Percentiles rank a stretch among this genome's conserved stretches.
Conservation (phyloP, 106 monocot species). For the Posidonia australis region DNA sequence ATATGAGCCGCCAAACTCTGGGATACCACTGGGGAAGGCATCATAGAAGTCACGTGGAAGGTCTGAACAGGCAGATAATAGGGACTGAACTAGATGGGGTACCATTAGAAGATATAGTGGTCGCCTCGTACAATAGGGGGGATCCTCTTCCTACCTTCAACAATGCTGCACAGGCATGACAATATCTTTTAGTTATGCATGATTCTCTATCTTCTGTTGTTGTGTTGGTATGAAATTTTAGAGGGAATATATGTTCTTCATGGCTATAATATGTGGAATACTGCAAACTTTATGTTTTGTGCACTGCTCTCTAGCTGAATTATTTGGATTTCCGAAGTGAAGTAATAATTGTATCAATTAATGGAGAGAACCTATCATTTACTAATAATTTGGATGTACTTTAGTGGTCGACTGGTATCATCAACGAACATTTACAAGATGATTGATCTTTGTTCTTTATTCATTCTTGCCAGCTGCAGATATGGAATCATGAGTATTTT, state of each 20-base stretch:
- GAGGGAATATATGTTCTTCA: too few relatives aligned
- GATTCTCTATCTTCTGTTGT: background rate
- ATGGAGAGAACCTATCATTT: too few relatives aligned
- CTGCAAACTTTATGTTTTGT: too few relatives aligned
- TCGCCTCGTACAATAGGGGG: conserved; percentile 65
- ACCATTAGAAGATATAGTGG: conserved; percentile 42
- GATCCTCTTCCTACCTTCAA: conserved; percentile 52
- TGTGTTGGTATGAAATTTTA: background rate
- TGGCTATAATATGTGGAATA: too few relatives aligned
- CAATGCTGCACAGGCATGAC: conserved; percentile 66
- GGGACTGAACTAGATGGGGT: conserved; percentile 51
- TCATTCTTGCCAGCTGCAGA: conserved; percentile 22
- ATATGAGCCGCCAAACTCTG: conserved; percentile 70
- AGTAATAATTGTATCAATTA: too few relatives aligned
- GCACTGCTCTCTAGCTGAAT: too few relatives aligned
- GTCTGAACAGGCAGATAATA: conserved; percentile 48
- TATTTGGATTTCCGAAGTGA: too few relatives aligned
- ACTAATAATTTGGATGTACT: too few relatives aligned
- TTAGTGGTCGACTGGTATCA: too few relatives aligned
- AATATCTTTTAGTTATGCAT: background rate
- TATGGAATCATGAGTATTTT: conserved; percentile 92
- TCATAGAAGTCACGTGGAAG: conserved; percentile 56
- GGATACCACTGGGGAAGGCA: conserved; percentile 77
- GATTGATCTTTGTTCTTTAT: too few relatives aligned
- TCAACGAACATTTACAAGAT: too few relatives aligned